Evolutionary conservation across 768 basidiomycete genomes (phyloP).

Genomic region (Agrocybe praecox): DNA sequence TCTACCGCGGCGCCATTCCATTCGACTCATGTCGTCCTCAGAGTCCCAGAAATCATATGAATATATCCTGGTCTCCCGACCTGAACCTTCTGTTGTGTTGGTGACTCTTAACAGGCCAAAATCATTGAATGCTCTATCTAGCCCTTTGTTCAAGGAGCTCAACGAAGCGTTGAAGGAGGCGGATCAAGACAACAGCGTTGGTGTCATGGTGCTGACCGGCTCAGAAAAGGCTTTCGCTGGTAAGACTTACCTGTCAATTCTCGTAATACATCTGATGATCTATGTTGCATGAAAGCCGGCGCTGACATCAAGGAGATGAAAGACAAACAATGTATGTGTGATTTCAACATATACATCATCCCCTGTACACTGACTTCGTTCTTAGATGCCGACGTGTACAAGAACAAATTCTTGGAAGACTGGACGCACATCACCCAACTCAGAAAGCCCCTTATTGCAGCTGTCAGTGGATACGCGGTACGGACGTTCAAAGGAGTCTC

Average conservation of each 20-base stretch:
- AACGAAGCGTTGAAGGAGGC: constrained; percentile 74
- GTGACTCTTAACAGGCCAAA: constrained; percentile 90
- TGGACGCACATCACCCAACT: constrained; percentile 78
- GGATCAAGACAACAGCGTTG: constrained; percentile 69
- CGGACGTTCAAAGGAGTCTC: constrained; percentile 23
- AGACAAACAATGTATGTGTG: constrained; percentile 79
- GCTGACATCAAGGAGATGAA: constrained; percentile 99
- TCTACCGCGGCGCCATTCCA: constrained; percentile 11
- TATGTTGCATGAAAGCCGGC: constrained; percentile 57
- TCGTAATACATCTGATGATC: background rate
- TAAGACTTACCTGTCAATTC: constrained; percentile 34
- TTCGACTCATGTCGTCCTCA: constrained; percentile 50
- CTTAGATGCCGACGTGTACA: constrained; percentile 84
- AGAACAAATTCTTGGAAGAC: constrained; percentile 79
- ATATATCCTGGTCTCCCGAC: constrained; percentile 69
- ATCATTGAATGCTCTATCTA: constrained; percentile 85
- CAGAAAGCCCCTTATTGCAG: constrained; percentile 93
- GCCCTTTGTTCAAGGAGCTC: constrained; percentile 79
- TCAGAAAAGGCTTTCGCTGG: constrained; percentile 94
- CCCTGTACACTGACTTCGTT: background rate
- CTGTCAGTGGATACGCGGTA: constrained; percentile 93
- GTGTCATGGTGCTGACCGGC: constrained; percentile 91
- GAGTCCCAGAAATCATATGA: constrained; percentile 44
- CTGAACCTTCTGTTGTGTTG: constrained; percentile 70
- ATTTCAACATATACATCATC: background rate